phyloP scores from a whole-genome alignment of 2,329 filamentous ascomycete genomes.

The Hypoxylon sp. region DNA sequence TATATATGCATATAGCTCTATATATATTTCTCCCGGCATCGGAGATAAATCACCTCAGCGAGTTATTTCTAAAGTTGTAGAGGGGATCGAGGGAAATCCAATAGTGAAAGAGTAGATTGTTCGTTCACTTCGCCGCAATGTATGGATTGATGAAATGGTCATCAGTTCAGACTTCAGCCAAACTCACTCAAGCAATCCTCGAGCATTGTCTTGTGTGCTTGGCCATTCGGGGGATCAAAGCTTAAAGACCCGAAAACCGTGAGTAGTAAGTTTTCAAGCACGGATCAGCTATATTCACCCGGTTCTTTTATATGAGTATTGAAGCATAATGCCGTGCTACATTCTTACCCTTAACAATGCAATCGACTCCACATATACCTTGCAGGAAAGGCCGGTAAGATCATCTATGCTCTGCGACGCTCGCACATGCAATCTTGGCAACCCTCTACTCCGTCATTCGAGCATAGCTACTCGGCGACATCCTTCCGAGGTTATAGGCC shows the following conservation, averaged over 20 bases:
- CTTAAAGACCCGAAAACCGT: too few relatives aligned
- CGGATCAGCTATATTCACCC: too few relatives aligned
- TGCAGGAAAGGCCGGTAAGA: too few relatives aligned
- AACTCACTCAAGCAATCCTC: not conserved
- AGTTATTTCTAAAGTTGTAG: not conserved
- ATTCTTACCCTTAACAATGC: not conserved
- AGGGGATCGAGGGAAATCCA: not conserved
- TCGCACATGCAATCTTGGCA: not conserved
- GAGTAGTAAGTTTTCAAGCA: too few relatives aligned
- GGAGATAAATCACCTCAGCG: not conserved
- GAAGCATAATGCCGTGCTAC: too few relatives aligned
- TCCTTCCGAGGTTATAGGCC: too few relatives aligned
- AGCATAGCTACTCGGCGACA: too few relatives aligned
- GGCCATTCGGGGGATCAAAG: too few relatives aligned
- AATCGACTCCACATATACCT: too few relatives aligned
- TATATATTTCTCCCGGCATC: not conserved
- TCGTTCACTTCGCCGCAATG: not conserved
- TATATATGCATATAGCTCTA: not conserved
- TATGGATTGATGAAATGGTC: not conserved
- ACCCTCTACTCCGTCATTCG: too few relatives aligned
- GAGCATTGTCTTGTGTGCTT: not conserved
- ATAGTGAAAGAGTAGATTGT: not conserved
- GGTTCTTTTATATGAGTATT: too few relatives aligned
- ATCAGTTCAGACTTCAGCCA: not conserved
- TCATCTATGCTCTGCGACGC: not conserved